Conservation (phyloP, 495 filamentous ascomycete species). For the Tuber melanosporum region DNA sequence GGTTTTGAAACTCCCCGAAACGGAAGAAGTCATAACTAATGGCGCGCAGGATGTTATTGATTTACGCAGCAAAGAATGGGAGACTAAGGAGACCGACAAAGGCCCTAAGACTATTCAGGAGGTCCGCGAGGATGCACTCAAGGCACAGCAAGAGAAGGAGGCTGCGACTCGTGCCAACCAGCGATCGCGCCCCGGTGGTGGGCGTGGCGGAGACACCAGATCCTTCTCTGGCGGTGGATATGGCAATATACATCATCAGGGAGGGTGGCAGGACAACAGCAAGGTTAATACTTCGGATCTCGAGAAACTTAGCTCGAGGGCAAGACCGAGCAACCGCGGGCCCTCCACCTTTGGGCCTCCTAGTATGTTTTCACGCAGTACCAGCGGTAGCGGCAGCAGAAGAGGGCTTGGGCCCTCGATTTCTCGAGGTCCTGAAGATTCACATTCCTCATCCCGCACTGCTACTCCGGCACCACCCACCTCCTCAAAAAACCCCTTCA, state of each 20-base stretch:
- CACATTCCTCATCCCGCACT: conserved; percentile 74
- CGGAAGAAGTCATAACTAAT: conserved; percentile 9
- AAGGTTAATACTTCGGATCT: conserved; percentile 84
- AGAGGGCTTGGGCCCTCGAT: conserved; percentile 59
- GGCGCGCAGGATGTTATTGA: conserved; percentile 68
- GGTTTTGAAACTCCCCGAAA: not conserved
- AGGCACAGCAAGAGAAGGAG: conserved; percentile 67
- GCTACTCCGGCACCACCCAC: conserved; percentile 69
- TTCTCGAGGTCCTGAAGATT: conserved; percentile 68
- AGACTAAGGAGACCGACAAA: conserved; percentile 79
- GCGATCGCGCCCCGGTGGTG: conserved; percentile 54
- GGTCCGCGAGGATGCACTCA: conserved; percentile 73
- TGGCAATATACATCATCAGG: conserved; percentile 52
- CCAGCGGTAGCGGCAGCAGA: conserved; percentile 75
- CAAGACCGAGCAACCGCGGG: conserved; percentile 56
- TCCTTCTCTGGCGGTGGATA: conserved; percentile 62
- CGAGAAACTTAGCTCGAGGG: conserved; percentile 61
- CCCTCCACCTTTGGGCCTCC: conserved; percentile 66
- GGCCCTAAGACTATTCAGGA: conserved; percentile 93
- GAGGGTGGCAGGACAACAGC: conserved; percentile 51
- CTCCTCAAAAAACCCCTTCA: conserved; percentile 78
- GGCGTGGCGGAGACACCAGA: conserved; percentile 71
- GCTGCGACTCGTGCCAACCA: conserved; percentile 56
- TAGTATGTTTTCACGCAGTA: conserved; percentile 45
- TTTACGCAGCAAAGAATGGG: conserved; percentile 66